Percentiles rank a stretch among this genome's conserved stretches.
Evolutionary conservation across 768 basidiomycete species (phyloP).

Genomic region (Amanita polypyramis): DNA sequence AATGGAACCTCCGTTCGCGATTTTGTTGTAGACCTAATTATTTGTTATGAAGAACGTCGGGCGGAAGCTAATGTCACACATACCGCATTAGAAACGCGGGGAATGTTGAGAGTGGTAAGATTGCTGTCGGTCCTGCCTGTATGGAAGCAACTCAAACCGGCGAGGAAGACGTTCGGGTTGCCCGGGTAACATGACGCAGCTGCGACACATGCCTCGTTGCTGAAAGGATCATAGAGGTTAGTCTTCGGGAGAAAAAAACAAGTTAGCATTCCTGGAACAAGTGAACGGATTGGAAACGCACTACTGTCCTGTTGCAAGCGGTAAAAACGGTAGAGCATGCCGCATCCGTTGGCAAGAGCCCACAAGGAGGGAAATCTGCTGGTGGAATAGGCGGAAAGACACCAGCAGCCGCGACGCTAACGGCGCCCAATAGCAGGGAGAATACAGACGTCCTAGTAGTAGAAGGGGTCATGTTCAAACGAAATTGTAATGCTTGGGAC

Average conservation of each 20-base stretch:
- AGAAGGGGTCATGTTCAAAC: background rate
- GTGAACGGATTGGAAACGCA: background rate
- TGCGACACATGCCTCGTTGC: conserved; percentile 8
- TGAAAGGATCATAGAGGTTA: conserved; percentile 5
- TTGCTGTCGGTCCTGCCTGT: background rate
- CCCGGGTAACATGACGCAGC: conserved; percentile 10
- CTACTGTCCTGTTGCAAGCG: conserved; percentile 9
- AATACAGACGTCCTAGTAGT: background rate
- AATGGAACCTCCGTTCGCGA: background rate
- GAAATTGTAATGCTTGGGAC: background rate
- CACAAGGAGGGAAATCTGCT: conserved; percentile 3
- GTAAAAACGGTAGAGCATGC: conserved; percentile 7
- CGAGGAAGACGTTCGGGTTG: conserved; percentile 4
- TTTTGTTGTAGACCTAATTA: background rate
- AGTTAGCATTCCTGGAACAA: background rate
- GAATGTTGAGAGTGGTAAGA: conserved; percentile 1
- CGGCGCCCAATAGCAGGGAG: background rate
- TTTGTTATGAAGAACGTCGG: background rate
- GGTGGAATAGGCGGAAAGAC: conserved; percentile 9
- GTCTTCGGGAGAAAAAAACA: background rate
- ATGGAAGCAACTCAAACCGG: conserved; percentile 5
- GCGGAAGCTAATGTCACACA: background rate
- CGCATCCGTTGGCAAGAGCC: conserved; percentile 7
- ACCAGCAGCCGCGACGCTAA: conserved; percentile 4
- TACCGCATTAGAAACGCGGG: conserved; percentile 10